Percentiles rank a stretch among this genome's conserved stretches.
Evolutionary conservation across 345 rosid genomes (phyloP).

Genomic region (Geranium rotundifolium): DNA sequence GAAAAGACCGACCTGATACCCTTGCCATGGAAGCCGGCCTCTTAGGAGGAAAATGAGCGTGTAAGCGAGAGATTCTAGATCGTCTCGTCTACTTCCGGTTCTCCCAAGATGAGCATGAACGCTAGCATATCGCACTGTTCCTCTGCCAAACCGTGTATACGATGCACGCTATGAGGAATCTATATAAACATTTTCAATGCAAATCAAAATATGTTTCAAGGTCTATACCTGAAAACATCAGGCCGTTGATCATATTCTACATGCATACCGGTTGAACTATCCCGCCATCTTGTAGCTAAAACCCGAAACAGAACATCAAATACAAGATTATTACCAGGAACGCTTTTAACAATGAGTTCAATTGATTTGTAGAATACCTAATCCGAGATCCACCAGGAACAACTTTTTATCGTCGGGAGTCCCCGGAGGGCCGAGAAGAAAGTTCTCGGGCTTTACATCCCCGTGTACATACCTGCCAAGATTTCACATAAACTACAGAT

Average conservation of each 20-base stretch:
- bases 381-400: slow-evolving; percentile 63
- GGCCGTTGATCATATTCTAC: slow-evolving; percentile 74
- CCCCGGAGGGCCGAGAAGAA: slow-evolving; percentile 56
- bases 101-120: slow-evolving; percentile 77
- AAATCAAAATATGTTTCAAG: background rate
- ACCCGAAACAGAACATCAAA: background rate
- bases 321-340: background rate
- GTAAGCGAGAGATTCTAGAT: slow-evolving; percentile 80
- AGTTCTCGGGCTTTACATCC: slow-evolving; percentile 74
- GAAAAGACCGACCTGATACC: slow-evolving; percentile 42
- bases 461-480: slow-evolving; percentile 57
- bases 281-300: slow-evolving; percentile 57
- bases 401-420: too few species aligned
- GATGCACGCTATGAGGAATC: background rate
- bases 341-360: too few species aligned
- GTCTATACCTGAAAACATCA: slow-evolving; percentile 55
- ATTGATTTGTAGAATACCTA: slow-evolving; percentile 27
- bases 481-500: slow-evolving; percentile 1
- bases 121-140: slow-evolving; percentile 75
- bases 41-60: slow-evolving; percentile 65
- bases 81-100: slow-evolving; percentile 68
- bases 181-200: too few species aligned
- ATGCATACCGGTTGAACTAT: slow-evolving; percentile 41
- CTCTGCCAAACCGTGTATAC: slow-evolving; percentile 25
- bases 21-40: slow-evolving; percentile 83